Evolutionary conservation across 2,329 filamentous ascomycete genomes (phyloP).

Genomic region (Diplodia mutila): DNA sequence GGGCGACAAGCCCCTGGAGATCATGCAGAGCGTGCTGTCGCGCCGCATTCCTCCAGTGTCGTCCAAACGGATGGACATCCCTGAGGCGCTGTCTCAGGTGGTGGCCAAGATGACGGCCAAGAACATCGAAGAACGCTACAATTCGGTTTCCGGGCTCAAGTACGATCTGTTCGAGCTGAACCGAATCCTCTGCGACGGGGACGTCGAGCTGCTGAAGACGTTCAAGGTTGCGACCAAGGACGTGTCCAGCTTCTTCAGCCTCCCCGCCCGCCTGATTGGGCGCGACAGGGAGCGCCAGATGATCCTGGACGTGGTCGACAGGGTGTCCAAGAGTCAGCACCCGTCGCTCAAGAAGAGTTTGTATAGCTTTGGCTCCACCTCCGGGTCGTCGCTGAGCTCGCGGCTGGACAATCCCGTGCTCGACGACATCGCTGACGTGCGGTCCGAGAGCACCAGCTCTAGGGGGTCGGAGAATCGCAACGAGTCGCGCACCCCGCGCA

Average conservation of each 20-base stretch:
- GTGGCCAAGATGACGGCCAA: slow-evolving; percentile 94
- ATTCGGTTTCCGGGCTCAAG: slow-evolving; percentile 84
- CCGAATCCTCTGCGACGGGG: slow-evolving; percentile 73
- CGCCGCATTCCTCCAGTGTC: slow-evolving; percentile 78
- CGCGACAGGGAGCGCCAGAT: slow-evolving; percentile 71
- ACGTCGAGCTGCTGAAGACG: slow-evolving; percentile 69
- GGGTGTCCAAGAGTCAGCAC: slow-evolving; percentile 69
- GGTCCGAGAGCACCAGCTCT: slow-evolving; percentile 56
- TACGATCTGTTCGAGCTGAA: slow-evolving; percentile 77
- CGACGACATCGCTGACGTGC: slow-evolving; percentile 49
- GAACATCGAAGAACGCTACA: slow-evolving; percentile 83
- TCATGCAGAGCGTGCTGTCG: slow-evolving; percentile 85
- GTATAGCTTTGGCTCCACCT: slow-evolving; percentile 56
- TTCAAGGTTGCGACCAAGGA: slow-evolving; percentile 83
- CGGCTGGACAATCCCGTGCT: slow-evolving; percentile 28
- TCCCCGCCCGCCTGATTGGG: slow-evolving; percentile 81
- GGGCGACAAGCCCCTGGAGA: slow-evolving; percentile 79
- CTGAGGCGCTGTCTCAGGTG: slow-evolving; percentile 78
- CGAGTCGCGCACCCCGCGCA: slow-evolving; percentile 21
- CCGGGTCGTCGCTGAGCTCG: slow-evolving; percentile 33
- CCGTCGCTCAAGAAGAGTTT: slow-evolving; percentile 44
- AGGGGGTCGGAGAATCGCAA: slow-evolving; percentile 52
- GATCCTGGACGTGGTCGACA: slow-evolving; percentile 72
- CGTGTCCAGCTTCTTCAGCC: slow-evolving; percentile 87
- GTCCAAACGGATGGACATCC: slow-evolving; percentile 77